Percentiles rank a stretch among this genome's conserved stretches.
phyloP scores from a whole-genome alignment of 805 yeast species.

The Suhomyces kilbournensis region DNA sequence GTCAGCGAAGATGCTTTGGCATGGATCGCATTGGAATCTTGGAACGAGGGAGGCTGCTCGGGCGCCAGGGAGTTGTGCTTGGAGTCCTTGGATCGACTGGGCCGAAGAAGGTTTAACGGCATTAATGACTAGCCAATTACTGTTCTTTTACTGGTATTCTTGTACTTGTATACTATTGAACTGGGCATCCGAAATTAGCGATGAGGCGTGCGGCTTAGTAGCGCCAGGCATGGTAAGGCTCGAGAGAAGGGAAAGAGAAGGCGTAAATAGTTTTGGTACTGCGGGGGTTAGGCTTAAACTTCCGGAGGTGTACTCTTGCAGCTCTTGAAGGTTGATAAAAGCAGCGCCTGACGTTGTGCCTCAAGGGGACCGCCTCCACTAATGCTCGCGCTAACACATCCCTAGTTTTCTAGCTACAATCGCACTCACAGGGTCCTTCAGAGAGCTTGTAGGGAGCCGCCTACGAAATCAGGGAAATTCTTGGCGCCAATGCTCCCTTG shows the following conservation, averaged over 20 bases:
- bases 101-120: slow-evolving; percentile 1
- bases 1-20: background rate
- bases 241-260: background rate
- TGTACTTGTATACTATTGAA: background rate
- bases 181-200: background rate
- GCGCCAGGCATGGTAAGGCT: background rate
- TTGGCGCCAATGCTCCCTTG: background rate
- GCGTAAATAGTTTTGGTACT: background rate
- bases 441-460: background rate
- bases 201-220: background rate
- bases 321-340: background rate
- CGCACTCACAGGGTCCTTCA: background rate
- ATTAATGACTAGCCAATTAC: background rate
- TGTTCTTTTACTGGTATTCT: background rate
- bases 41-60: background rate
- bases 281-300: background rate
- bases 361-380: background rate
- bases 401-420: background rate
- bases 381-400: background rate
- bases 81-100: background rate
- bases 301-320: background rate
- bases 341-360: background rate
- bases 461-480: background rate
- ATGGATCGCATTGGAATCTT: background rate
- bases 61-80: background rate